Base-by-base conservation (phyloP, 2,329 filamentous ascomycete species). In the Cladosporium sp. region DNA sequence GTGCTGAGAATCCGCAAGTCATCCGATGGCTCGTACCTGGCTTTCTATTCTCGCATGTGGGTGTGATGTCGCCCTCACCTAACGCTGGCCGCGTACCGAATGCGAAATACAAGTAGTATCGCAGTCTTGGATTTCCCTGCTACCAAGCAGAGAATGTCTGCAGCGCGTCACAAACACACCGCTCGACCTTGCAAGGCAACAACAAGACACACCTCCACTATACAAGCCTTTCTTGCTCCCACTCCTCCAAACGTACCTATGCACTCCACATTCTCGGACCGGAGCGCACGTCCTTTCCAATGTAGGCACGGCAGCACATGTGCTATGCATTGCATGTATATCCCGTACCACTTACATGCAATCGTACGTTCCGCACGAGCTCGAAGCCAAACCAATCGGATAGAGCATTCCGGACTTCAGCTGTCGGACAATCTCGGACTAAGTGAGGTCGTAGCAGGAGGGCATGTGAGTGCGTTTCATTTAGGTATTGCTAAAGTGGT, bases 201-300 rank as follows among this genome's bases (percentile, higher is more conserved):
- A 21, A 47, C 41, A 47, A 47, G 41, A 24, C 41, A 47, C 8
- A 2, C 52, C 26, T 55, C 52, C 52, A 55, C 18, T 21, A 55
- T 55, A n/a, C 52, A 55, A 55, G 52, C 51, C 51, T 54, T 54
- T 54, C 28, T n/a, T 21, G 6, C 28, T 47, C n/a, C 10, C 10
- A 55, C 32, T 34, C 52, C 52, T 55, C 18, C 8, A 21, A n/a
- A 55, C 10, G 18, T 58, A 21, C 4, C 11, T 21, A 58, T 58
- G 55, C 55, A 58, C 55, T 58, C 55, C 55, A 15, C 55, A 28
- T 24, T 58, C 55, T 58, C 55, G 55, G 55, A 15, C 55, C 55
- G 55, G 14, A 24, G 34, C 55, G 55, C 55, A 58, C 55, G 55
- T 41, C n/a, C 34, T 58, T 58, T 26, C 10, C 21, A 41, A 18